phyloP scores from a whole-genome alignment of 768 basidiomycete species.

The Austroboletus eburneus region DNA sequence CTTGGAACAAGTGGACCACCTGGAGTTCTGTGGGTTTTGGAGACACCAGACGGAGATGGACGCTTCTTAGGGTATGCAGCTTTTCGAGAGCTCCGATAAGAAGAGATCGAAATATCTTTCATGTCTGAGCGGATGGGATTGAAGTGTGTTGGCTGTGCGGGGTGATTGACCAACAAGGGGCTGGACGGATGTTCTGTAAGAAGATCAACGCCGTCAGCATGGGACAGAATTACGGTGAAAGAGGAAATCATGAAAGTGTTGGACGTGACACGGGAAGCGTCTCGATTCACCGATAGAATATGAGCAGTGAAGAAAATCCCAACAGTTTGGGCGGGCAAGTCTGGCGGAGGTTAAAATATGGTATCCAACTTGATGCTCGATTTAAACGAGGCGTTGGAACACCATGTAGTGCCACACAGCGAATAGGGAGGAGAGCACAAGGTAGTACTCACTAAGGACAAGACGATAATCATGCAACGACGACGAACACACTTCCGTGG shows the following conservation, averaged over 20 bases:
- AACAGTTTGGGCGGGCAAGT: slow-evolving; percentile 4
- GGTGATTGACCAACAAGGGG: slow-evolving; percentile 41
- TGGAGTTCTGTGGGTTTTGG: slow-evolving; percentile 61
- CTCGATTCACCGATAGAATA: background rate
- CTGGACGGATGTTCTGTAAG: slow-evolving; percentile 30
- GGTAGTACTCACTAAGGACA: slow-evolving; percentile 34
- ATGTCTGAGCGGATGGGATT: slow-evolving; percentile 42
- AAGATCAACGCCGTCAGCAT: slow-evolving; percentile 20
- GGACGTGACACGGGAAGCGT: background rate
- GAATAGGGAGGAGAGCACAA: slow-evolving; percentile 5
- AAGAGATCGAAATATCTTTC: slow-evolving; percentile 69
- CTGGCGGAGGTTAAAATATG: slow-evolving; percentile 12
- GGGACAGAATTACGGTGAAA: slow-evolving; percentile 3
- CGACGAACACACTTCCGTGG: slow-evolving; percentile 37
- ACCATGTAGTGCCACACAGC: slow-evolving; percentile 3
- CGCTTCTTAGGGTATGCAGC: slow-evolving; percentile 80
- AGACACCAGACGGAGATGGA: slow-evolving; percentile 76
- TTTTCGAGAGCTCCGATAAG: slow-evolving; percentile 58
- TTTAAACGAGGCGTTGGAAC: slow-evolving; percentile 2
- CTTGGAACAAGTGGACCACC: slow-evolving; percentile 41
- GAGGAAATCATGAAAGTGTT: slow-evolving; percentile 3
- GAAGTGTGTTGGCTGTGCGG: slow-evolving; percentile 38
- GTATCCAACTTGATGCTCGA: slow-evolving; percentile 5
- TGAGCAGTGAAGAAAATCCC: background rate
- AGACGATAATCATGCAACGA: slow-evolving; percentile 41